A percentile compares a stretch with the other conserved stretches of the same genome.
Conservation (phyloP, 305 asterid genomes). For the Striga hermonthica region DNA sequence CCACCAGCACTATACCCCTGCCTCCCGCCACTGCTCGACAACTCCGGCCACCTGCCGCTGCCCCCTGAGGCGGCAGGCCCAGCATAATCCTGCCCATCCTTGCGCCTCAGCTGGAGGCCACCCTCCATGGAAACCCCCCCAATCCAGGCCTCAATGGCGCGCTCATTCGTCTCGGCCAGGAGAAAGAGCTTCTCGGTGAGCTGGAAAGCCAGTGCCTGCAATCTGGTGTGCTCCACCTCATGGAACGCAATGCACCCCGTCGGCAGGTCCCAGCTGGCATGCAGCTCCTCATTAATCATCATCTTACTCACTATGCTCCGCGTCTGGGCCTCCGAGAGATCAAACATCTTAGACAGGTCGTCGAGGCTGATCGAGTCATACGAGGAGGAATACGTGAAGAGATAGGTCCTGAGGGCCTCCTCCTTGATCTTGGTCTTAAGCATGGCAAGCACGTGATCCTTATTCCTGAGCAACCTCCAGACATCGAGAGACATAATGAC, state of each 20-base stretch:
- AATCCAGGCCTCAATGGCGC: slow-evolving; percentile 67
- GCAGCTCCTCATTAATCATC: slow-evolving; percentile 92
- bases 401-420: slow-evolving; percentile 89
- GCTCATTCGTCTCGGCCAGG: slow-evolving; percentile 81
- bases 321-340: slow-evolving; percentile 66
- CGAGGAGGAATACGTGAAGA: slow-evolving; percentile 71
- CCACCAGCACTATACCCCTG: slow-evolving; percentile 47
- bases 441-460: slow-evolving; percentile 73
- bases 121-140: slow-evolving; percentile 76
- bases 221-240: slow-evolving; percentile 68
- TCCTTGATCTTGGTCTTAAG: slow-evolving; percentile 79
- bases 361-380: slow-evolving; percentile 77
- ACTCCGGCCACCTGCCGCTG: slow-evolving; percentile 80
- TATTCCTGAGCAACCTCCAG: slow-evolving; percentile 78
- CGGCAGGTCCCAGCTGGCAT: slow-evolving; percentile 97
- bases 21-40: slow-evolving; percentile 60
- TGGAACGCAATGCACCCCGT: slow-evolving; percentile 82
- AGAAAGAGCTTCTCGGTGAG: slow-evolving; percentile 69
- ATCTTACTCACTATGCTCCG: slow-evolving; percentile 76
- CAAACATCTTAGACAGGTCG: slow-evolving; percentile 79
- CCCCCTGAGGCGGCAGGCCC: slow-evolving; percentile 46
- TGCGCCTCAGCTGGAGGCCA: slow-evolving; percentile 70
- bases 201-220: slow-evolving; percentile 80
- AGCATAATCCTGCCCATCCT: slow-evolving; percentile 88
- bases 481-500: slow-evolving; percentile 73